Percentiles rank a stretch among this genome's conserved stretches.
These are phyloP conservation scores for Curvularia verruculosa DNA, from an alignment of 2,329 filamentous ascomycete genomes.

Conservation along the genomic window DNA sequence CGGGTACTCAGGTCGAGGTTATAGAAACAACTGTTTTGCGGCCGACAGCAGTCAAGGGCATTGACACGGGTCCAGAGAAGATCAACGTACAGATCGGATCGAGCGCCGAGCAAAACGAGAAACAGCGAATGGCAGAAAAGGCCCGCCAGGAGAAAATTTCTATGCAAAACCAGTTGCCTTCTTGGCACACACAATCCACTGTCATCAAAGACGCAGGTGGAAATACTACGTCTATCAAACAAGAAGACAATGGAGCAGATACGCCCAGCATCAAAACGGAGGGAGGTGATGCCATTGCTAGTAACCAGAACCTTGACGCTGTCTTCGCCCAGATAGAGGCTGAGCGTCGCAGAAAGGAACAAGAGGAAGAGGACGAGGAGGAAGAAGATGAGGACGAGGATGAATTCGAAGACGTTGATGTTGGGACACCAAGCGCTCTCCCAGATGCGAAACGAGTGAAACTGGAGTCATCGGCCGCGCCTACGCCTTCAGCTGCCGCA, in stretches of 20 bases:
- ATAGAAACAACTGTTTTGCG: conserved; percentile 61
- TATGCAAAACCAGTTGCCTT: conserved; percentile 71
- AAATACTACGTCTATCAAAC: conserved; percentile 41
- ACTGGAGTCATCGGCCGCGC: conserved; percentile 57
- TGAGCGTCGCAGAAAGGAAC: conserved; percentile 57
- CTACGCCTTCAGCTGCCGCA: conserved; percentile 38
- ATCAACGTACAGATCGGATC: conserved; percentile 74
- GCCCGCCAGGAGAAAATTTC: conserved; percentile 70
- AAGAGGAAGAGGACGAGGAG: conserved; percentile 51
- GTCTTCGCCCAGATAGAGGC: conserved; percentile 71
- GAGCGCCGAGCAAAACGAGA: conserved; percentile 68
- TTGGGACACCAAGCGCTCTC: conserved; percentile 34
- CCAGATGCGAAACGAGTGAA: conserved; percentile 66
- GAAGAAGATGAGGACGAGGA: conserved; percentile 14
- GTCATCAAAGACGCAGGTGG: conserved; percentile 60
- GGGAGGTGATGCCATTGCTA: conserved; percentile 58
- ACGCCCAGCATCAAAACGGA: conserved; percentile 48
- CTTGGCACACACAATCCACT: conserved; percentile 75
- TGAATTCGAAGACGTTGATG: conserved; percentile 43
- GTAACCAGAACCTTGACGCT: conserved; percentile 65
- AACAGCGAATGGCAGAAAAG: conserved; percentile 68
- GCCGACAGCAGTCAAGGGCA: conserved; percentile 72
- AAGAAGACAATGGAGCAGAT: conserved; percentile 48
- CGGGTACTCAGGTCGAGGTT: conserved; percentile 65
- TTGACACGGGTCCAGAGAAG: conserved; percentile 69